Evolutionary conservation across 2,329 filamentous ascomycete species (phyloP), one percentile per base, ranked within the genome.

Genomic region (Blumeriella jaapii): DNA sequence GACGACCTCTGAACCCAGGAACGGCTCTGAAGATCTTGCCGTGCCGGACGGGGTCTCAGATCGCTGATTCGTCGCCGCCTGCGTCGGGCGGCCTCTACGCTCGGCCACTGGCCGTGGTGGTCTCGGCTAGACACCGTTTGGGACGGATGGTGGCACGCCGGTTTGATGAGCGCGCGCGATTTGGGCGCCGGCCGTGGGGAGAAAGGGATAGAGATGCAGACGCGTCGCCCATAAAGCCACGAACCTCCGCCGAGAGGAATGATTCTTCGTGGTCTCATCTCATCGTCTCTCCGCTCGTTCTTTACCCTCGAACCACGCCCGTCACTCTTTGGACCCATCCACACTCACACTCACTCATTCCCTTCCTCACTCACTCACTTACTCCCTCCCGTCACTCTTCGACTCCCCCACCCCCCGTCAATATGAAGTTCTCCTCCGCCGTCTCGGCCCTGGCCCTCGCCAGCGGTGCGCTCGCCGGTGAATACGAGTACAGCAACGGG

Each of bases 401-500:
- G 14, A 34, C 29, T 25, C 16, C 12, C 22, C 26, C 18, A 20
- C 25, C 29, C 24, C 13, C 17, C 24, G 29, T 67, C 61, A 83
- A 77, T 49, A 72, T 42, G 33, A 29, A 36, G 32, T 30, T 26
- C 18, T 24, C 26, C 6, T 14, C 34, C n/a, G 18, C 29, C 13
- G n/a, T 35, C 12, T 33, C 36, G 24, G 29, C 30, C 12, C 15
- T 32, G 8, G 33, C 30, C 12, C 15, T 32, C 7, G 33, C 30
- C 23, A 36, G 29, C 14, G 33, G 24, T 22, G 30, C 39, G 3
- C 13, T 38, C 12, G 35, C 33, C 20, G 74, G 78, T 80, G 14
- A 65, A 55, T 48, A 59, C 79, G 47, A 83, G 79, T 51, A 59
- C 64, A 51, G 61, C 83, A 60, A 71, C 69, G 54, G 64, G 61